Evolutionary conservation across 2,329 filamentous ascomycete genomes (phyloP).

Genomic region (Diatrype stigma): DNA sequence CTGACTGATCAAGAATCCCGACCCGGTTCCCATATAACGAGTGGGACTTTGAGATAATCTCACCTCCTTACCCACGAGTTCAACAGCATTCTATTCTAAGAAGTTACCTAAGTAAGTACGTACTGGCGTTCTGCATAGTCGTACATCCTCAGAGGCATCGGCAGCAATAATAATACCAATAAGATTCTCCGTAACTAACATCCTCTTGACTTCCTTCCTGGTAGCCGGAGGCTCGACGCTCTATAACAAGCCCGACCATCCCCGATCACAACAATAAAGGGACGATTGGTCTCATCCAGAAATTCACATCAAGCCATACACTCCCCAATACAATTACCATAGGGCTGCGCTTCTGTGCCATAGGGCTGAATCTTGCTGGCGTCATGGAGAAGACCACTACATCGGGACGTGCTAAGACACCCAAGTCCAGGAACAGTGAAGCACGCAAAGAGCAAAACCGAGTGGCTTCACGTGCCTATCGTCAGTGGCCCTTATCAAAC

Average conservation of each 20-base stretch:
- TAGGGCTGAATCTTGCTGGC: conserved; percentile 5
- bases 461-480: conserved; percentile 26
- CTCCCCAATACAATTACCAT: conserved; percentile 1
- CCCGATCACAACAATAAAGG: neutral
- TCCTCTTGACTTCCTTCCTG: neutral
- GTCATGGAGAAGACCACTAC: conserved; percentile 18
- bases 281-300: conserved; percentile 1
- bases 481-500: conserved; percentile 21
- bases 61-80: neutral
- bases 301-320: conserved; percentile 5
- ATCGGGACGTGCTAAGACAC: conserved; percentile 12
- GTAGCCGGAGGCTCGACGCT: neutral
- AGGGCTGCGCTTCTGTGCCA: no score
- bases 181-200: no score
- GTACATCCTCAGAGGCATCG: no score
- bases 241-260: neutral
- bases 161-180: no score
- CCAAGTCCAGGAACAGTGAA: conserved; percentile 24
- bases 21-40: neutral
- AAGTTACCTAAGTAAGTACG: neutral
- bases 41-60: neutral
- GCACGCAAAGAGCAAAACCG: conserved; percentile 28
- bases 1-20: neutral
- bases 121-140: neutral
- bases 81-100: neutral